Evolutionary conservation across 2,329 filamentous ascomycete species (phyloP).

Genomic region (Cyphellophora attinorum): DNA sequence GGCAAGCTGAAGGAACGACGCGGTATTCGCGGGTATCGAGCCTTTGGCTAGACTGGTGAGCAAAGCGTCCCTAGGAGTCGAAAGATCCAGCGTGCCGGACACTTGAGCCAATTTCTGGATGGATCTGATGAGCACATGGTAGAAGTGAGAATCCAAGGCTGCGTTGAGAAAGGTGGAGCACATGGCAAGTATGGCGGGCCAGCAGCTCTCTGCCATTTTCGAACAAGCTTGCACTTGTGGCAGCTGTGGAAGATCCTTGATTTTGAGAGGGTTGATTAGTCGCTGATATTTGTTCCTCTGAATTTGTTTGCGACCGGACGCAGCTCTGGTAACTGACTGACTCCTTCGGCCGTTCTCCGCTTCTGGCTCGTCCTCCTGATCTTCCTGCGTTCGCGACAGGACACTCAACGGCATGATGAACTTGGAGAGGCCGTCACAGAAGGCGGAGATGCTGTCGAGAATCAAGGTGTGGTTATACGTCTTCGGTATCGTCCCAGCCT

Average conservation of each 20-base stretch:
- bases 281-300: slow-evolving; percentile 59
- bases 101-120: slow-evolving; percentile 96
- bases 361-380: slow-evolving; percentile 18
- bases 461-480: slow-evolving; percentile 90
- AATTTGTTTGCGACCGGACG: slow-evolving; percentile 6
- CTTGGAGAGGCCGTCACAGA: slow-evolving; percentile 87
- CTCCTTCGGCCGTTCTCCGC: slow-evolving; percentile 4
- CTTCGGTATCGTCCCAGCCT: slow-evolving; percentile 73
- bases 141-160: slow-evolving; percentile 84
- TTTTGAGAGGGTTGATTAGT: slow-evolving; percentile 70
- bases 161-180: slow-evolving; percentile 94
- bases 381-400: slow-evolving; percentile 44
- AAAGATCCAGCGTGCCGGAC: slow-evolving; percentile 73
- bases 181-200: slow-evolving; percentile 88
- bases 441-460: slow-evolving; percentile 75
- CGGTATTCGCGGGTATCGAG: slow-evolving; percentile 70
- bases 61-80: slow-evolving; percentile 85
- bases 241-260: slow-evolving; percentile 64
- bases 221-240: slow-evolving; percentile 67
- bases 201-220: slow-evolving; percentile 78
- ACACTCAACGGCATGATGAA: slow-evolving; percentile 88
- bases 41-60: slow-evolving; percentile 89
- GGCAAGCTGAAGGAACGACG: slow-evolving; percentile 8
- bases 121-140: slow-evolving; percentile 79
- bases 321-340: slow-evolving; percentile 3